Evolutionary conservation across 192 early-diverging fungal genomes (phyloP).

Genomic region (Dissophora globulifera): DNA sequence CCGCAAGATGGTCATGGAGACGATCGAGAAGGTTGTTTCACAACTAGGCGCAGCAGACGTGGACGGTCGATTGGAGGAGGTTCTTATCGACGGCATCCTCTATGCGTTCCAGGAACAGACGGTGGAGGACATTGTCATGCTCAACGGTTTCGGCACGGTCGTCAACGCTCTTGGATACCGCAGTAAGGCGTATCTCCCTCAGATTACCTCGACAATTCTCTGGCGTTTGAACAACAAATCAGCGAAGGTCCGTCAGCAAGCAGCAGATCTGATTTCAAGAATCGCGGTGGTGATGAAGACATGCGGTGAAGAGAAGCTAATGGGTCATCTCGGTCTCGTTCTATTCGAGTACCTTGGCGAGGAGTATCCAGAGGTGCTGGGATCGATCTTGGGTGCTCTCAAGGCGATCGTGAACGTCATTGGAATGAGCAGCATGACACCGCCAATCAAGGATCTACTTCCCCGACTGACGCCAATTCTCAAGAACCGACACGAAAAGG

Average conservation of each 20-base stretch:
- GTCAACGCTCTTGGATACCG: constrained; percentile 91
- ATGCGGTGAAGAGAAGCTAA: constrained; percentile 95
- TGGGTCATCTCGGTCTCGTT: constrained; percentile 92
- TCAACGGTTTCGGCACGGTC: constrained; percentile 96
- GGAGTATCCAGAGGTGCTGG: constrained; percentile 98
- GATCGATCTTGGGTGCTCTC: constrained; percentile 90
- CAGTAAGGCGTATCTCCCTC: constrained; percentile 92
- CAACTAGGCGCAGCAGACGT: constrained; percentile 91
- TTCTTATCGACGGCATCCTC: constrained; percentile 96
- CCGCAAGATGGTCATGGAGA: constrained; percentile 98
- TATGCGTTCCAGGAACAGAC: constrained; percentile 99
- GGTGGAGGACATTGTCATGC: constrained; percentile 89
- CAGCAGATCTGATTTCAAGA: constrained; percentile 94
- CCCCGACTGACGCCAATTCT: constrained; percentile 98
- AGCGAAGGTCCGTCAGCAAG: constrained; percentile 96
- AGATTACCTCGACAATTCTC: constrained; percentile 93
- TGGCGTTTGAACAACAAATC: constrained; percentile 98
- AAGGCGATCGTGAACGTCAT: constrained; percentile 98
- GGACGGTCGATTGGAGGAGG: constrained; percentile 89
- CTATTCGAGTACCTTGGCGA: constrained; percentile 99
- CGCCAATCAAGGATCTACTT: constrained; percentile 96
- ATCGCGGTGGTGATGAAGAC: constrained; percentile 94
- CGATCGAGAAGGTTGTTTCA: constrained; percentile 83
- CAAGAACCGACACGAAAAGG: constrained; percentile 87
- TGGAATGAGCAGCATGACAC: constrained; percentile 98